These are phyloP conservation scores for Solanum okadae DNA, from an alignment of 257 asterid genomes.

Conservation along the genomic window DNA sequence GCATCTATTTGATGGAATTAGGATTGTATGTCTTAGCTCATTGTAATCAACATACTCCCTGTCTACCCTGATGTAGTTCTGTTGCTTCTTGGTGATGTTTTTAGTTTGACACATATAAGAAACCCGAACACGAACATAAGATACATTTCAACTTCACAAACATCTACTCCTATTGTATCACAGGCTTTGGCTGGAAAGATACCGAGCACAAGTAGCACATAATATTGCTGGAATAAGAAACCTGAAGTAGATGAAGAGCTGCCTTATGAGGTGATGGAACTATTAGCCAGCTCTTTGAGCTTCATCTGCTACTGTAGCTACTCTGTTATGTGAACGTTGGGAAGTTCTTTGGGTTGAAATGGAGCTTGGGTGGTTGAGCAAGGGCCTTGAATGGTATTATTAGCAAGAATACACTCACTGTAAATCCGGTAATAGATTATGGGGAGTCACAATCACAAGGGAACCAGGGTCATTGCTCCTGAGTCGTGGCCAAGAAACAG, in stretches of 20 bases:
- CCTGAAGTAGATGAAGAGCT: background rate
- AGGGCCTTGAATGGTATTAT: background rate
- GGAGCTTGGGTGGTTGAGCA: background rate
- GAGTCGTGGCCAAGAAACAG: background rate
- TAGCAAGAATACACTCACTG: constrained; percentile 40
- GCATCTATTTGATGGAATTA: background rate
- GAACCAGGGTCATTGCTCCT: constrained; percentile 47
- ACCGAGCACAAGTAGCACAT: background rate
- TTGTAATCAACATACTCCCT: constrained; percentile 46
- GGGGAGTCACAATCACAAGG: constrained; percentile 41
- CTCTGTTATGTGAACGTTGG: background rate
- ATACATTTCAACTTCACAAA: constrained; percentile 29
- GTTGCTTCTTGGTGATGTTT: constrained; percentile 5
- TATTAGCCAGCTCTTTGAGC: background rate
- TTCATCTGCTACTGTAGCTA: background rate
- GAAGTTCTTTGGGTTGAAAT: background rate
- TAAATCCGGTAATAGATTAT: constrained; percentile 18
- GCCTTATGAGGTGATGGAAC: background rate
- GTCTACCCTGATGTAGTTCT: constrained; percentile 23
- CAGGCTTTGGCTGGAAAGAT: constrained; percentile 65
- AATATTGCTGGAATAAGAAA: background rate
- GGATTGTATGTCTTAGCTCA: constrained; percentile 33
- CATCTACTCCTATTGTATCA: constrained; percentile 48
- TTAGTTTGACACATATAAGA: constrained; percentile 12
- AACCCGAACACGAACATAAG: background rate